Evolutionary conservation across 2,329 filamentous ascomycete species (phyloP), one percentile per base, ranked within the genome.

Genomic region (Fusarium sororula): DNA sequence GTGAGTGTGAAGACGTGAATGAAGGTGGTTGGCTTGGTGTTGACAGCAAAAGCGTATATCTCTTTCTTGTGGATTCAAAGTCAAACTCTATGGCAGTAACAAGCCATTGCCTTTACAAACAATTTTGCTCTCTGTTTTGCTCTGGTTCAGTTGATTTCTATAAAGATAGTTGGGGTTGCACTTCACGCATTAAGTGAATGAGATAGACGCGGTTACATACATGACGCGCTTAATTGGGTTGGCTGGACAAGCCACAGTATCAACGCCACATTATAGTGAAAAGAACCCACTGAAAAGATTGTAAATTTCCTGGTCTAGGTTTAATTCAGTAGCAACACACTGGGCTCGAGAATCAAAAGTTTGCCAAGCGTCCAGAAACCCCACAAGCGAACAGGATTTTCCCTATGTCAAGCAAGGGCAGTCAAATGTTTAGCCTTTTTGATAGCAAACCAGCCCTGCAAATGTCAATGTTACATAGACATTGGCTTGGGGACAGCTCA

Each of bases 171-270:
- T 55, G 32, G 30, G 37, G 57, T 55, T 68, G 65, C 32, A 50
- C 50, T 55, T 68, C 56, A 68, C 64, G 56, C 56, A 57, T 69
- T 69, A 63, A 63, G 66, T 64, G 42, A 63, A 35, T 56, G 22
- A 15, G 20, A 45, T 64, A 56, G 66, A 64, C 65, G 50, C 66
- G 65, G 32, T 42, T 56, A 13, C 18, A 64, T 56, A 41, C 57
- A 69, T 64, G 57, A 69, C 65, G 65, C 58, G 65, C 65, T 68
- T 69, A 64, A 63, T 63, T 56, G 42, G 32, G 47, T 35, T 50
- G 28, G n/a, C 32, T 54, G 13, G n/a, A 26, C 15, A 63, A 68
- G 66, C 66, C 65, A 69, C 65, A 69, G 14, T 11, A 10, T 20
- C 10, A 26, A 26, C 66, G 66, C 66, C 66, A 69, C 66, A 55